Percentiles rank a stretch among this genome's conserved stretches.
Conservation (phyloP, 192 early-diverging fungal species). For the Thamnidium elegans region DNA sequence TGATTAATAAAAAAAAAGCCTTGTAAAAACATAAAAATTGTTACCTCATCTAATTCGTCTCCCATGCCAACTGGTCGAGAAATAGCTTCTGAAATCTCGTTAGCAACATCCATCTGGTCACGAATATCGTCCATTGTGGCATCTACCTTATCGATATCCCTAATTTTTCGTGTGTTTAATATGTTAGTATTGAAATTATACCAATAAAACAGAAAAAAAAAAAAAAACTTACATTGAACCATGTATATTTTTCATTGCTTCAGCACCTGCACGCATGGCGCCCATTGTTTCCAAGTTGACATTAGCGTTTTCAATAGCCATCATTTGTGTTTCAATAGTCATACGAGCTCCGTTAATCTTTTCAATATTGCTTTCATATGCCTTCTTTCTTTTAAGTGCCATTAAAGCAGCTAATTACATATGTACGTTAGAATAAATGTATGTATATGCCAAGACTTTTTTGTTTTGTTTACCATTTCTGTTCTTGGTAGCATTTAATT, state of each 20-base stretch:
- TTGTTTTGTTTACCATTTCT: conserved; percentile 63
- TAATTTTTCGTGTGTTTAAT: conserved; percentile 19
- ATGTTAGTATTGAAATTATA: neutral
- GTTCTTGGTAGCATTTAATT: conserved; percentile 89
- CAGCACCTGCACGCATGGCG: conserved; percentile 88
- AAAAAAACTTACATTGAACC: conserved; percentile 64
- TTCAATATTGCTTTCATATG: conserved; percentile 79
- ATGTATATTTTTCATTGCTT: conserved; percentile 93
- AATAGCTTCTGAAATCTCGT: conserved; percentile 92
- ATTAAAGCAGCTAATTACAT: conserved; percentile 59
- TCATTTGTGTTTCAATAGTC: conserved; percentile 92
- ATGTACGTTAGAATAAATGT: neutral
- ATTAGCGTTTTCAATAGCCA: conserved; percentile 95
- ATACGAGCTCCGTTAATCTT: conserved; percentile 85
- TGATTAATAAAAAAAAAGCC: neutral
- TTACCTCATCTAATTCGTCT: conserved; percentile 84
- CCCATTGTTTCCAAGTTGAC: conserved; percentile 94
- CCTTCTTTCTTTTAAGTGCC: conserved; percentile 94
- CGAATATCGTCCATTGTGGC: conserved; percentile 94
- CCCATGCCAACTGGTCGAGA: conserved; percentile 85
- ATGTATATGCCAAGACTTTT: neutral
- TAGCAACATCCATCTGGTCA: conserved; percentile 96
- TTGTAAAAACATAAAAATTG: neutral
- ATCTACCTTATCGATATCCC: conserved; percentile 94
- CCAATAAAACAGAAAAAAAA: neutral